Percentiles rank a stretch among this genome's conserved stretches.
These are phyloP conservation scores for Kluyveromyces sp. DNA, from an alignment of 1,139 yeast genomes.

Conservation along the genomic window DNA sequence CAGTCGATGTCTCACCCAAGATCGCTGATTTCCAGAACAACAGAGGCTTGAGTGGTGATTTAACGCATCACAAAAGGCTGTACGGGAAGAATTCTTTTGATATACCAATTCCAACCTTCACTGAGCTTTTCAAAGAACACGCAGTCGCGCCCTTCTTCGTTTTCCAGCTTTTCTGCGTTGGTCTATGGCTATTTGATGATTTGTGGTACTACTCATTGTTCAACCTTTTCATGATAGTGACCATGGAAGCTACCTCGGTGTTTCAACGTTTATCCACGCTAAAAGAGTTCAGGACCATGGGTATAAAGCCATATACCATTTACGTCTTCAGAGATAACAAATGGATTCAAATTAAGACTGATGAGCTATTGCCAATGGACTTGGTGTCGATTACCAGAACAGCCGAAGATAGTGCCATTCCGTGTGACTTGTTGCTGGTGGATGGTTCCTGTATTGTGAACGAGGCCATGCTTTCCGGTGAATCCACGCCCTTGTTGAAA, in stretches of 20 bases:
- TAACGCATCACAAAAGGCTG: conserved; percentile 48
- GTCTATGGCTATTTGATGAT: conserved; percentile 94
- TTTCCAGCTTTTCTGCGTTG: conserved; percentile 92
- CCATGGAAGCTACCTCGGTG: conserved; percentile 92
- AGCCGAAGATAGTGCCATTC: conserved; percentile 83
- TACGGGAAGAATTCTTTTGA: conserved; percentile 87
- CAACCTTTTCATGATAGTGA: conserved; percentile 83
- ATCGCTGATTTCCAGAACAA: conserved; percentile 53
- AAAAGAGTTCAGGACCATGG: conserved; percentile 95
- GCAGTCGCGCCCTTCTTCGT: conserved; percentile 98
- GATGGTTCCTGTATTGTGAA: conserved; percentile 91
- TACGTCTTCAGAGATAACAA: conserved; percentile 61
- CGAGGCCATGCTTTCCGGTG: conserved; percentile 98
- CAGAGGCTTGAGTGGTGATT: conserved; percentile 57
- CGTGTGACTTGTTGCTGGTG: conserved; percentile 85
- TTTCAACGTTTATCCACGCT: conserved; percentile 92
- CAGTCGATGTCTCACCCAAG: conserved; percentile 57
- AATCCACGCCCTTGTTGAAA: conserved; percentile 90
- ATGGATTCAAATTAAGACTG: conserved; percentile 69
- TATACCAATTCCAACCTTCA: conserved; percentile 88
- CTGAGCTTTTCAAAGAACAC: conserved; percentile 90
- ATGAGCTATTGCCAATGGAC: conserved; percentile 85
- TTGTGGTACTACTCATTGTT: conserved; percentile 94
- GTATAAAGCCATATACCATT: conserved; percentile 82
- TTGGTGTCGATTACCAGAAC: conserved; percentile 83